Conservation (phyloP, 139 green algal genomes). For the Auxenochlorella protothecoides region DNA sequence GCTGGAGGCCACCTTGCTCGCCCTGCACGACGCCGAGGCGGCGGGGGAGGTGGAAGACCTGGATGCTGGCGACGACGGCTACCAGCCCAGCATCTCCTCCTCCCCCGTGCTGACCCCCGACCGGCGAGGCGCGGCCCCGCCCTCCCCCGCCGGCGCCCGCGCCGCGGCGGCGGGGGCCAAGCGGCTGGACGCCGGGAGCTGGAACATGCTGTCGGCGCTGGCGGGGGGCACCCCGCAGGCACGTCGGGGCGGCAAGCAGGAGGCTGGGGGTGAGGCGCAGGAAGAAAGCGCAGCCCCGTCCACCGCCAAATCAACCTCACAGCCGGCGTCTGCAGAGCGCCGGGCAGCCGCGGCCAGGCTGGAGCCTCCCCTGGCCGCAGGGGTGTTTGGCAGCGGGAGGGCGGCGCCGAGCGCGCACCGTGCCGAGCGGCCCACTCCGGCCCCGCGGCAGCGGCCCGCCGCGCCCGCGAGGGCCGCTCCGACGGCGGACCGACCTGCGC, state of each 20-base stretch:
- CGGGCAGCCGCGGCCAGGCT: not conserved
- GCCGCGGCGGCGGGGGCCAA: constrained; percentile 2
- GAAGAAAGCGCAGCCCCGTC: not conserved
- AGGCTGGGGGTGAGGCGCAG: not conserved
- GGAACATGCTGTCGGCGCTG: constrained; percentile 52
- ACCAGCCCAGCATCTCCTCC: not conserved
- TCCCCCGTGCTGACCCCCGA: no score
- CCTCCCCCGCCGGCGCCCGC: not conserved
- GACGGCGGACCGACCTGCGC: not conserved
- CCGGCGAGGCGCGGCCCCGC: not conserved
- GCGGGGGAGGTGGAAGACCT: not conserved
- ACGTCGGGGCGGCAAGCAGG: not conserved
- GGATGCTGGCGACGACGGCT: not conserved
- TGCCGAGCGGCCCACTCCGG: not conserved
- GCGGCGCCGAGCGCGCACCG: no score
- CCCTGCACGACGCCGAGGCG: constrained; percentile 17
- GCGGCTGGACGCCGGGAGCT: constrained; percentile 21
- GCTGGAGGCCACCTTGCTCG: constrained; percentile 37
- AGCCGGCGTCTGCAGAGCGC: no score
- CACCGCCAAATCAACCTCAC: no score
- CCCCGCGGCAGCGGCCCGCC: not conserved
- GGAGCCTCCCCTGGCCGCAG: not conserved
- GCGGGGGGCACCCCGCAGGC: constrained; percentile 36
- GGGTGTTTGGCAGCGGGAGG: no score
- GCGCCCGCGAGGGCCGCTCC: not conserved